Percentiles rank a stretch among this genome's conserved stretches.
Evolutionary conservation across 768 basidiomycete genomes (phyloP).

Genomic region (Gloeopeniophorella convolvens): DNA sequence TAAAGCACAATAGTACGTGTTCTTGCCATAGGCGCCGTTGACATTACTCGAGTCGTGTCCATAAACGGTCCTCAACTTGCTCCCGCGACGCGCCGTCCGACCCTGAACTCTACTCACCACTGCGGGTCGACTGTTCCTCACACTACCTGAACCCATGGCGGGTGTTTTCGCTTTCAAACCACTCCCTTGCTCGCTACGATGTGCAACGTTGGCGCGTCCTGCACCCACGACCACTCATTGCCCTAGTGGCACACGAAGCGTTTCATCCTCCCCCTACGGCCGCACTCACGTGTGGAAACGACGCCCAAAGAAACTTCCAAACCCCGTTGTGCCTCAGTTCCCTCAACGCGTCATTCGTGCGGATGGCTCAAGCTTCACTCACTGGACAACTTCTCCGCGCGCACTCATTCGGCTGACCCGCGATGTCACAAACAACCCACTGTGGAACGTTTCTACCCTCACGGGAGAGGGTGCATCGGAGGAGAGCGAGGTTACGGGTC

Average conservation of each 20-base stretch:
- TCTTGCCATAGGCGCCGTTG: no score
- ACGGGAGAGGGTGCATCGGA: constrained; percentile 44
- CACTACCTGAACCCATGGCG: no score
- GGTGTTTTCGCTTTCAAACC: background rate
- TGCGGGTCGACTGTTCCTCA: no score
- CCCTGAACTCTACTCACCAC: no score
- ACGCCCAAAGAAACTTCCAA: constrained; percentile 60
- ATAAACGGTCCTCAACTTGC: no score
- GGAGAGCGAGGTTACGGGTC: constrained; percentile 64
- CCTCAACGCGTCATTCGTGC: constrained; percentile 81
- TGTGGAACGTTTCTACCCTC: constrained; percentile 69
- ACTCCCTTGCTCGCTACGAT: background rate
- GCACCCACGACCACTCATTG: background rate
- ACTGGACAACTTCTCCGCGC: constrained; percentile 85
- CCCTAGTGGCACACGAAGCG: constrained; percentile 27
- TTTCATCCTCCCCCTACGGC: constrained; percentile 77
- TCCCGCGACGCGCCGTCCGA: no score
- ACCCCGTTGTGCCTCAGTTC: constrained; percentile 80
- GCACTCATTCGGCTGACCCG: constrained; percentile 71
- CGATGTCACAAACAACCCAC: constrained; percentile 83
- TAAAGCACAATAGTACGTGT: no score
- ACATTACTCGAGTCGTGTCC: no score
- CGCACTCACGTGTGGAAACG: constrained; percentile 78
- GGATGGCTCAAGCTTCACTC: constrained; percentile 83
- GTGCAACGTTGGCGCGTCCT: background rate